Conservation (phyloP, 2,329 filamentous ascomycete genomes). For the Huntiella abstrusa region DNA sequence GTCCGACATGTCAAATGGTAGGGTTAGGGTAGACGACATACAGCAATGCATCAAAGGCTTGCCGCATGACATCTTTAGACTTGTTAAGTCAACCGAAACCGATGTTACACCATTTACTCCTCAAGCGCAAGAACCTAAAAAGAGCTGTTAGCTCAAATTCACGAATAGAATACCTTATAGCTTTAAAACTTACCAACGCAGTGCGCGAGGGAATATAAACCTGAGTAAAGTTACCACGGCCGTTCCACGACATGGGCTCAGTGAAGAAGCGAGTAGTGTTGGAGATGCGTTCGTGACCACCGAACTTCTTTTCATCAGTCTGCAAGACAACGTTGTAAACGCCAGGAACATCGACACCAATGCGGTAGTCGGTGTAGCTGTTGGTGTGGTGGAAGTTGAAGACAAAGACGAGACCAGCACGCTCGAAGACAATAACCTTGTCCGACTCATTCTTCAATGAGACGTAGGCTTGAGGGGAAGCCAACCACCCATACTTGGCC, state of each 20-base stretch:
- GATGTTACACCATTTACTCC: not conserved
- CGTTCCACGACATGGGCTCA: constrained; percentile 78
- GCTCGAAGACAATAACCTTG: constrained; percentile 91
- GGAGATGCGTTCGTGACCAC: constrained; percentile 61
- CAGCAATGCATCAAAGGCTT: too few species aligned
- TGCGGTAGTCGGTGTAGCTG: constrained; percentile 81
- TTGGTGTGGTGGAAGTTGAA: constrained; percentile 86
- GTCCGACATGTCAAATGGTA: not conserved
- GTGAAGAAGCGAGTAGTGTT: constrained; percentile 81
- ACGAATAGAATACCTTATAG: constrained; percentile 7
- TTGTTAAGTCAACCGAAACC: too few species aligned
- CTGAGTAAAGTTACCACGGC: constrained; percentile 74
- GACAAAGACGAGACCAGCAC: constrained; percentile 73
- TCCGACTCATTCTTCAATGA: constrained; percentile 85
- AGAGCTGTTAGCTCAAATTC: constrained; percentile 1
- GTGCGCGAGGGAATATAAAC: constrained; percentile 75
- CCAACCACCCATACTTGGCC: constrained; percentile 79
- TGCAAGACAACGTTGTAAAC: constrained; percentile 79
- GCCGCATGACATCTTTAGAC: too few species aligned
- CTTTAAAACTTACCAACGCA: constrained; percentile 46
- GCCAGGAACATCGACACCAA: constrained; percentile 68
- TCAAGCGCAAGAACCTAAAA: constrained; percentile 8
- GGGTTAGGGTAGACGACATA: not conserved
- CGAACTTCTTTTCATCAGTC: constrained; percentile 57
- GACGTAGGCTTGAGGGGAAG: constrained; percentile 70